These are phyloP conservation scores for Talaromyces wortmannii DNA, from an alignment of 495 filamentous ascomycete species.

Conservation along the genomic window DNA sequence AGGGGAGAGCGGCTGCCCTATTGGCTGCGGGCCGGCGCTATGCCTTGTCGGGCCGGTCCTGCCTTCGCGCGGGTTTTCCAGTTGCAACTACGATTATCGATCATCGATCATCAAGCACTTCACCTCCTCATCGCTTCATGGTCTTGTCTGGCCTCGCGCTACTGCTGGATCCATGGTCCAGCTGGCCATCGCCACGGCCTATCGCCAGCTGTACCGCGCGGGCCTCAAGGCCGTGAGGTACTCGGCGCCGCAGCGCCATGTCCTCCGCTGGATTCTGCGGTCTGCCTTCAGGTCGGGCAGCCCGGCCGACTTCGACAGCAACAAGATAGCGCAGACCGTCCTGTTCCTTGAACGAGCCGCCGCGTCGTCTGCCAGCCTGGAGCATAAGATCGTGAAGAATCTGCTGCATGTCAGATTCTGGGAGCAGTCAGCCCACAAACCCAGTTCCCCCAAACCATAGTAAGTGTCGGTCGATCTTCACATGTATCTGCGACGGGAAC, in stretches of 20 bases:
- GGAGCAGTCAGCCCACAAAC: constrained; percentile 34
- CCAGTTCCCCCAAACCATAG: not conserved
- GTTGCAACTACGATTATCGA: no score
- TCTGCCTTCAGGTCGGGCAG: constrained; percentile 58
- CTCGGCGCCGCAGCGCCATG: constrained; percentile 67
- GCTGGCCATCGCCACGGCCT: constrained; percentile 58
- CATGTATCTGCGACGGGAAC: not conserved
- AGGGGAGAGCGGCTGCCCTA: no score
- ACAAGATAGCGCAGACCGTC: constrained; percentile 64
- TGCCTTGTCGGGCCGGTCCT: no score
- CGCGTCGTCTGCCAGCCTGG: constrained; percentile 51
- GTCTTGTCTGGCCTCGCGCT: constrained; percentile 1
- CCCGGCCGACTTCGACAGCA: constrained; percentile 45
- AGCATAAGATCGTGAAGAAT: constrained; percentile 77
- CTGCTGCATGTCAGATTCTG: constrained; percentile 57
- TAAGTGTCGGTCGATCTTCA: no score
- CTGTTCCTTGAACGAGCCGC: constrained; percentile 70
- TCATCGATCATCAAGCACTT: no score
- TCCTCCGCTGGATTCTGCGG: constrained; percentile 57
- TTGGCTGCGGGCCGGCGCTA: no score
- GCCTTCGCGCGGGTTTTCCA: no score
- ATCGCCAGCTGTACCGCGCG: constrained; percentile 70
- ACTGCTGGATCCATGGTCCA: constrained; percentile 4
- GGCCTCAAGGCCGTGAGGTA: constrained; percentile 74
- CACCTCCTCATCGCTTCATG: constrained; percentile 1